phyloP scores from a whole-genome alignment of 2,329 filamentous ascomycete genomes.

The Colletotrichum lupini region DNA sequence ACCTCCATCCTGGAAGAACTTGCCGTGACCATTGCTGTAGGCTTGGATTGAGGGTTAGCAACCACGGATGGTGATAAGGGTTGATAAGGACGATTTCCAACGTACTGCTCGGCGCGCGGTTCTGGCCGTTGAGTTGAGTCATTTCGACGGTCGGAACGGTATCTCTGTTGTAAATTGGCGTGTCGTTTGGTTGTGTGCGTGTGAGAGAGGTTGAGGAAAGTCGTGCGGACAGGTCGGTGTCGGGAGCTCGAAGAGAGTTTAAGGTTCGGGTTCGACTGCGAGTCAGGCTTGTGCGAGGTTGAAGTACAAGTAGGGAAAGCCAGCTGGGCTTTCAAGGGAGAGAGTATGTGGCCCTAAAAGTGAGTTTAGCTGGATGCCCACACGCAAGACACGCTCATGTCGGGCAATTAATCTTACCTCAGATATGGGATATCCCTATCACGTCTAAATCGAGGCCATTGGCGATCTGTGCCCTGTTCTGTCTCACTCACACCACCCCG shows the following conservation, averaged over 20 bases:
- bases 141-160: neutral
- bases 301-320: slow-evolving; percentile 28
- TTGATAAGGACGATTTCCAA: neutral
- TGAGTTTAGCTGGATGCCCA: slow-evolving; percentile 21
- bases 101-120: slow-evolving; percentile 21
- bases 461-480: slow-evolving; percentile 29
- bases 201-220: neutral
- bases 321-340: slow-evolving; percentile 28
- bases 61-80: neutral
- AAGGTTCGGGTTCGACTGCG: slow-evolving; percentile 4
- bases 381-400: slow-evolving; percentile 16
- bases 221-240: neutral
- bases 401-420: slow-evolving; percentile 32
- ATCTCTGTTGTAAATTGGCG: neutral
- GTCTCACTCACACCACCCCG: slow-evolving; percentile 34
- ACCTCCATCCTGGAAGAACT: slow-evolving; percentile 68
- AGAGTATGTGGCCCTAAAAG: slow-evolving; percentile 17
- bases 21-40: slow-evolving; percentile 44
- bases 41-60: slow-evolving; percentile 27
- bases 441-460: slow-evolving; percentile 22
- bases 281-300: slow-evolving; percentile 32
- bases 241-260: slow-evolving; percentile 22
- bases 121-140: slow-evolving; percentile 30
- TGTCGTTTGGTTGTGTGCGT: neutral
- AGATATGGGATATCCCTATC: slow-evolving; percentile 34